These are phyloP conservation scores for Mytilinidion resinicola DNA, from an alignment of 495 filamentous ascomycete genomes.

Conservation along the genomic window DNA sequence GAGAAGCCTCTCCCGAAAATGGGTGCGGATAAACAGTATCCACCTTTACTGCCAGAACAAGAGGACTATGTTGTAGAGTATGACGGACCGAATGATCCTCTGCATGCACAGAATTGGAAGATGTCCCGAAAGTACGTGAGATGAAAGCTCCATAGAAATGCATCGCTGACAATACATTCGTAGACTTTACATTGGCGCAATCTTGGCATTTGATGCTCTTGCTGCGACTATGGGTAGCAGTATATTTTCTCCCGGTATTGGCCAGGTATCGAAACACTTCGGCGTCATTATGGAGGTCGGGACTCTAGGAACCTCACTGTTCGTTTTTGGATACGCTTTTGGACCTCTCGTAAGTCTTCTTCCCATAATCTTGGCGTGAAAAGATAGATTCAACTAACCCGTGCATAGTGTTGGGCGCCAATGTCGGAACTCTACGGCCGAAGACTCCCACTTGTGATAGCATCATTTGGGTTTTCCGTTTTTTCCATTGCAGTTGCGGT, in stretches of 20 bases:
- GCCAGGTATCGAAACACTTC: slow-evolving; percentile 3
- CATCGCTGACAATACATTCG: neutral
- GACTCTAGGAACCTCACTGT: slow-evolving; percentile 31
- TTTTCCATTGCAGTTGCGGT: slow-evolving; percentile 31
- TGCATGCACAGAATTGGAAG: slow-evolving; percentile 51
- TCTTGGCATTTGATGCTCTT: slow-evolving; percentile 34
- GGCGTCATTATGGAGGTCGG: slow-evolving; percentile 7
- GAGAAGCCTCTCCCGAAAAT: slow-evolving; percentile 22
- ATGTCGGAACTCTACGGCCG: slow-evolving; percentile 35
- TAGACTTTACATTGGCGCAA: slow-evolving; percentile 19
- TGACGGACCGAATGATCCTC: slow-evolving; percentile 44
- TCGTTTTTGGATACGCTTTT: slow-evolving; percentile 35
- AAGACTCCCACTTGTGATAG: slow-evolving; percentile 25
- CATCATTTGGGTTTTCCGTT: slow-evolving; percentile 29
- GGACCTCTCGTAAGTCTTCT: slow-evolving; percentile 26
- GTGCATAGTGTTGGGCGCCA: slow-evolving; percentile 5
- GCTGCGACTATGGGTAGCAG: slow-evolving; percentile 30
- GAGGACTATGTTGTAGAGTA: slow-evolving; percentile 50
- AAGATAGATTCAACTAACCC: neutral
- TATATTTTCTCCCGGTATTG: slow-evolving; percentile 26
- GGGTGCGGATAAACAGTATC: slow-evolving; percentile 38
- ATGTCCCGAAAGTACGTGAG: slow-evolving; percentile 36
- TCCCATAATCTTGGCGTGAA: slow-evolving; percentile 1
- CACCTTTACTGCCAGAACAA: slow-evolving; percentile 37
- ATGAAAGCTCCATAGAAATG: slow-evolving; percentile 19